Percentiles rank a stretch among this genome's conserved stretches.
Conservation (phyloP, 2,329 filamentous ascomycete genomes). For the Aureobasidium melanogenum region DNA sequence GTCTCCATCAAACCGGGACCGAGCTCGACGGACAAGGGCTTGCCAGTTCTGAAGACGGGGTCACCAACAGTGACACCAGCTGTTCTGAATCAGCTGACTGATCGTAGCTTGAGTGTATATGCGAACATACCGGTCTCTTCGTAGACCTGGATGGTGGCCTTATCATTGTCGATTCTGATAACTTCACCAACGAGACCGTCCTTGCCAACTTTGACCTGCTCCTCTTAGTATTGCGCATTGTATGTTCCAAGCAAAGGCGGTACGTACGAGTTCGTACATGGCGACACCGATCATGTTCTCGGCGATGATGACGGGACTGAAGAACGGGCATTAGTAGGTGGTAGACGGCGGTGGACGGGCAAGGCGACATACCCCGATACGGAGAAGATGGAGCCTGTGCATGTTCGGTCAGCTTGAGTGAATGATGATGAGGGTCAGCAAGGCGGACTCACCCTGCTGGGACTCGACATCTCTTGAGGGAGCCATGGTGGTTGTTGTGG, state of each 20-base stretch:
- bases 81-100: conserved; percentile 27
- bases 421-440: neutral
- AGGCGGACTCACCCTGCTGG: neutral
- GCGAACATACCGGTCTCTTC: conserved; percentile 77
- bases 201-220: conserved; percentile 71
- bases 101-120: neutral
- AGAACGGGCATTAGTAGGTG: conserved; percentile 16
- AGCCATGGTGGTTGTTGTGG: neutral
- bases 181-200: conserved; percentile 92
- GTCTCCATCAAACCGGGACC: conserved; percentile 96
- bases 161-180: conserved; percentile 93
- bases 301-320: conserved; percentile 81
- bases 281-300: conserved; percentile 98
- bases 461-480: conserved; percentile 8
- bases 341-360: conserved; percentile 4
- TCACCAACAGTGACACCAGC: conserved; percentile 95
- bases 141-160: conserved; percentile 97
- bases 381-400: conserved; percentile 58
- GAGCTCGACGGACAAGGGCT: conserved; percentile 94
- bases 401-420: neutral
- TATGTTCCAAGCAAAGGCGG: conserved; percentile 23
- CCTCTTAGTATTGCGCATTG: conserved; percentile 34
- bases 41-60: conserved; percentile 80
- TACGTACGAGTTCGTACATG: conserved; percentile 90
- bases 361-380: conserved; percentile 49